Base-by-base conservation (phyloP, 1,139 yeast genomes). In the Hanseniaspora gamundiae region DNA sequence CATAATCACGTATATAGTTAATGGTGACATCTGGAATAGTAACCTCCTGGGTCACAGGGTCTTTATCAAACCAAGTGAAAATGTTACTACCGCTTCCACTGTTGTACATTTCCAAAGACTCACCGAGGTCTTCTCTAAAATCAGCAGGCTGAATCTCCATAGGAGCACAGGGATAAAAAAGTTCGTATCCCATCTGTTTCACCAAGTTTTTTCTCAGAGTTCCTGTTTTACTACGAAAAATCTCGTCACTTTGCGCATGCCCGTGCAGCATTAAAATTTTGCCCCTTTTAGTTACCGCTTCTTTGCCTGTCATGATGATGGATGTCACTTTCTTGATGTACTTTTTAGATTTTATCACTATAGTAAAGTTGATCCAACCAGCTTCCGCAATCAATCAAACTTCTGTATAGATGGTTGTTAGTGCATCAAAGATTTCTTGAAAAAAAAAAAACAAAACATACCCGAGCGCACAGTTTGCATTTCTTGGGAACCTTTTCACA, bases 121-220 rank as follows among this genome's bases (percentile, higher is more conserved):
- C 29, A 4, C 19, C 39, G 3, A n/a, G 19, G 9, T 36, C 29
- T 20, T 36, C 39, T 22, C 28, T 21, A 17, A 36, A 36, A 21
- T 44, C 46, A n/a, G 40, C 43, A 1, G 42, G 21, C 20, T 35
- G 38, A 16, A 44, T 40, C 21, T 48, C 44, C 38, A 44, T 43
- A 2, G 95, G 94, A 0, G 80, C 95, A 50, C 84, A 77, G 39
- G 87, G 65, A 57, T 81, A 87, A 9, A 74, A 70, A 2, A 88
- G 71, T 50, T 83, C 86, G 53, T 77, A 80, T 2, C 80, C 81
- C 10, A 71, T 64, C 21, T 43, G 46, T 52, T 81, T 78, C 49
- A 72, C 69, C 44, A 87, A 66, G 1, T 74, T 68, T 54, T 84
- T 82, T 28, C 95, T 68, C 27, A 88, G 64, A 0, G 83, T 94